phyloP scores from a whole-genome alignment of 2,329 filamentous ascomycete genomes.

The Botrytis tulipae region DNA sequence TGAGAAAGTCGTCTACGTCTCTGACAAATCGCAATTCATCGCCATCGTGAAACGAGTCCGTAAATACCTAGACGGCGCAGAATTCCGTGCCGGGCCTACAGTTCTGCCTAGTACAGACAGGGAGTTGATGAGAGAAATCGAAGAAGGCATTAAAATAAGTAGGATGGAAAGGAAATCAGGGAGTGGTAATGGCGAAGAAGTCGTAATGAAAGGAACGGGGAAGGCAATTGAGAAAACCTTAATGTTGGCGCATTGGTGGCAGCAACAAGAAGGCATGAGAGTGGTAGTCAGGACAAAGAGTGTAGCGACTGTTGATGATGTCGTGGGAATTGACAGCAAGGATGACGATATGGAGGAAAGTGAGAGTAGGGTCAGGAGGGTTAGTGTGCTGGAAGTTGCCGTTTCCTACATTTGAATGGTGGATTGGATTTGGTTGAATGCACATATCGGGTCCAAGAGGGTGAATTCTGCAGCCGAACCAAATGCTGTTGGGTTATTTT shows the following conservation, averaged over 20 bases:
- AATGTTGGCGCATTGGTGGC: constrained; percentile 33
- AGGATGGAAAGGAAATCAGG: constrained; percentile 24
- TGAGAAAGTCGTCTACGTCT: constrained; percentile 37
- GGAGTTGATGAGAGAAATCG: constrained; percentile 25
- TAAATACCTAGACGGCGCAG: constrained; percentile 32
- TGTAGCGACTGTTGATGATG: constrained; percentile 40
- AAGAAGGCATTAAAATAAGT: constrained; percentile 24
- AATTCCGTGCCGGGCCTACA: constrained; percentile 31
- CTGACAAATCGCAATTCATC: constrained; percentile 35
- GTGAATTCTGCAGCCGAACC: background rate
- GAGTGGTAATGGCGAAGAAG: constrained; percentile 27
- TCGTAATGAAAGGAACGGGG: constrained; percentile 38
- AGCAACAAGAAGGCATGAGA: constrained; percentile 32
- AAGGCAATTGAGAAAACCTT: constrained; percentile 38
- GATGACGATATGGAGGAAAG: constrained; percentile 26
- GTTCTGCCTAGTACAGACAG: constrained; percentile 20
- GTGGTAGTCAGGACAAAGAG: constrained; percentile 36
- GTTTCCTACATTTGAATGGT: constrained; percentile 24
- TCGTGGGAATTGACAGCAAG: constrained; percentile 27
- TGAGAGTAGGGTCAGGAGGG: constrained; percentile 34
- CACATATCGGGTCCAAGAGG: background rate
- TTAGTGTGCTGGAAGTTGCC: constrained; percentile 36
- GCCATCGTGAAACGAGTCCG: constrained; percentile 36
- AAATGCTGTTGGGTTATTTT: background rate
- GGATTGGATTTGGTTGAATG: background rate